Percentiles rank a stretch among this genome's conserved stretches.
phyloP scores from a whole-genome alignment of 208 protist genomes.

The Polymyxa betae region DNA sequence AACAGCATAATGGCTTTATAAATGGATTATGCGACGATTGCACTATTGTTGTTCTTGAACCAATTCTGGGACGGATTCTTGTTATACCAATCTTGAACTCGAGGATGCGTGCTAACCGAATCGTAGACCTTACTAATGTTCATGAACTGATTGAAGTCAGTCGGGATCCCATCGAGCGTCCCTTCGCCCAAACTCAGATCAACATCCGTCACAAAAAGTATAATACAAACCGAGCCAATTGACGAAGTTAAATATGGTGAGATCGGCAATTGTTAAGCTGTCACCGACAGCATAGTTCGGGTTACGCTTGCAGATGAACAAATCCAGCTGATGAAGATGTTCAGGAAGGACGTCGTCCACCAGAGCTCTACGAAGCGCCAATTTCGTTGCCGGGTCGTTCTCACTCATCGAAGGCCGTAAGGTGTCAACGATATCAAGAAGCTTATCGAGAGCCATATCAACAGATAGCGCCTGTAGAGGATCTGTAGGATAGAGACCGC shows the following conservation, averaged over 20 bases:
- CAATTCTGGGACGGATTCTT: not conserved
- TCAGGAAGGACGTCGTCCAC: not conserved
- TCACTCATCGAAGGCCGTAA: not conserved
- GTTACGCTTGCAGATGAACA: not conserved
- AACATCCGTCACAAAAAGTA: not conserved
- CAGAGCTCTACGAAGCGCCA: not conserved
- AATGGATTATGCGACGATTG: too few relatives aligned
- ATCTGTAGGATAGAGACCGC: not conserved
- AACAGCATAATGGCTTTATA: too few relatives aligned
- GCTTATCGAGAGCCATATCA: not conserved
- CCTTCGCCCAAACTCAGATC: not conserved
- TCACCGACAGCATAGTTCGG: not conserved
- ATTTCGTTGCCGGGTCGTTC: not conserved
- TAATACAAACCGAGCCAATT: not conserved
- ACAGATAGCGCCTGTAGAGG: not conserved
- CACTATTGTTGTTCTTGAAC: too few relatives aligned
- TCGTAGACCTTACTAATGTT: not conserved
- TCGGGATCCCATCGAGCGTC: not conserved
- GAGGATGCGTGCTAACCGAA: not conserved
- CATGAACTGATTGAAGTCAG: not conserved
- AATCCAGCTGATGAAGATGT: not conserved
- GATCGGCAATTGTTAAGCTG: not conserved
- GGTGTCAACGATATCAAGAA: not conserved
- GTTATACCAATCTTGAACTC: not conserved
- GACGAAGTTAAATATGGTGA: not conserved